Evolutionary conservation across 2,329 filamentous ascomycete genomes (phyloP).

Genomic region (Aureobasidium melanogenum): DNA sequence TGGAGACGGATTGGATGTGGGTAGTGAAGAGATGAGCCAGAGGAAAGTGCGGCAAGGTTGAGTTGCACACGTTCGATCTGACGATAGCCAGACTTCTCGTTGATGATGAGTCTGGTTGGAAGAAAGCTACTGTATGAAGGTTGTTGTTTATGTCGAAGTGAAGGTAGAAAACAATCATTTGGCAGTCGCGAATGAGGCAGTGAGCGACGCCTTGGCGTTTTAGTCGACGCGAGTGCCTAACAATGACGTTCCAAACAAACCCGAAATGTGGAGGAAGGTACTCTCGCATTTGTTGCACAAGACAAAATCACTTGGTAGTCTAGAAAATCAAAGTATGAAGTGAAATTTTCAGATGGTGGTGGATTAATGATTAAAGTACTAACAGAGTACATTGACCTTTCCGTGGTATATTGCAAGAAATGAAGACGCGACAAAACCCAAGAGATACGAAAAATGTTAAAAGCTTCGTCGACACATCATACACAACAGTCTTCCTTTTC

Average conservation of each 20-base stretch:
- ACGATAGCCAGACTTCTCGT: not conserved
- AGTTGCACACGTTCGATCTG: not conserved
- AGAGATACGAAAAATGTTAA: constrained; percentile 5
- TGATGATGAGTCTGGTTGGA: not conserved
- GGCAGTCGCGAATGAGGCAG: not conserved
- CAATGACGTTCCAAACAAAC: not conserved
- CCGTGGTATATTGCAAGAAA: not conserved
- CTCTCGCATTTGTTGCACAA: not conserved
- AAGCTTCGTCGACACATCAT: constrained; percentile 1
- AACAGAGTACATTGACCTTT: not conserved
- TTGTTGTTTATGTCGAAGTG: not conserved
- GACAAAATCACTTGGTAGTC: not conserved
- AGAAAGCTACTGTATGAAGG: no score
- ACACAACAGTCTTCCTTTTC: not conserved
- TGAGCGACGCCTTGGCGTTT: not conserved
- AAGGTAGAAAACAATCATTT: not conserved
- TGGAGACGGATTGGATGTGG: not conserved
- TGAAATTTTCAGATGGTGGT: not conserved
- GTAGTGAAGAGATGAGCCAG: not conserved
- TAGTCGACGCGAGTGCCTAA: not conserved
- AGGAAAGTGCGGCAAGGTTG: not conserved
- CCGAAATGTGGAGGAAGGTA: not conserved
- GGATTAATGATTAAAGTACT: constrained; percentile 7
- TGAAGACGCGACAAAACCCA: not conserved
- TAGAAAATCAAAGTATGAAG: no score